Evolutionary conservation across 345 rosid species (phyloP).

Genomic region (Erodium maritimum): DNA sequence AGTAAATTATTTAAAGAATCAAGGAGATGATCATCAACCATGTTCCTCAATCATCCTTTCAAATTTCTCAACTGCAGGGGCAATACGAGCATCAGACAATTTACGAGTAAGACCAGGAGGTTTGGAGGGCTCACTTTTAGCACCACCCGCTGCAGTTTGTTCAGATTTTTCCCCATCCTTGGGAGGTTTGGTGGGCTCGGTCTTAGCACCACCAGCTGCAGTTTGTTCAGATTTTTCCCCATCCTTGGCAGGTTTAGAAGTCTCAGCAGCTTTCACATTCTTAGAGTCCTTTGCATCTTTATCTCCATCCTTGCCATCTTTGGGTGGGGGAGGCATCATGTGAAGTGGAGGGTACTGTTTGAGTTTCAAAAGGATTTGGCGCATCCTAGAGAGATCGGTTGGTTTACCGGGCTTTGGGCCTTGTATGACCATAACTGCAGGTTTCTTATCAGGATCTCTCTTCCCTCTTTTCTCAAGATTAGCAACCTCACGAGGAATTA

Average conservation of each 20-base stretch:
- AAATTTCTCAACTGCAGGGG: background rate
- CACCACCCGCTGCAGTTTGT: slow-evolving; percentile 2
- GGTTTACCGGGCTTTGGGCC: slow-evolving; percentile 97
- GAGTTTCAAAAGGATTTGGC: slow-evolving; percentile 68
- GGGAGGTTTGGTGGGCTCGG: slow-evolving; percentile 22
- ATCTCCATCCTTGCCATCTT: slow-evolving; percentile 33
- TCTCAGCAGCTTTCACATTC: slow-evolving; percentile 10
- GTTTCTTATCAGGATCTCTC: slow-evolving; percentile 66
- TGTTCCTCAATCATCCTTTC: background rate
- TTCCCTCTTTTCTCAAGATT: slow-evolving; percentile 78
- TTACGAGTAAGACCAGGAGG: background rate
- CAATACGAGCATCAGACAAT: background rate
- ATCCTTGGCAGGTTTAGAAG: slow-evolving; percentile 16
- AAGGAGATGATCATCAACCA: background rate
- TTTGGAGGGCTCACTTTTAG: no score
- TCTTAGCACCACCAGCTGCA: slow-evolving; percentile 13
- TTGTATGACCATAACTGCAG: slow-evolving; percentile 50
- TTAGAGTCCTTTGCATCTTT: slow-evolving; percentile 14
- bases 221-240: slow-evolving; percentile 15
- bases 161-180: slow-evolving; percentile 14
- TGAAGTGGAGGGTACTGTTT: slow-evolving; percentile 81
- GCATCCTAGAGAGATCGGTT: slow-evolving; percentile 74
- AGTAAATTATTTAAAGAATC: background rate
- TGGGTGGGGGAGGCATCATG: slow-evolving; percentile 70
- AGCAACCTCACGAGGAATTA: slow-evolving; percentile 82